phyloP scores from a whole-genome alignment of 257 asterid species.

The Salvia hispanica region DNA sequence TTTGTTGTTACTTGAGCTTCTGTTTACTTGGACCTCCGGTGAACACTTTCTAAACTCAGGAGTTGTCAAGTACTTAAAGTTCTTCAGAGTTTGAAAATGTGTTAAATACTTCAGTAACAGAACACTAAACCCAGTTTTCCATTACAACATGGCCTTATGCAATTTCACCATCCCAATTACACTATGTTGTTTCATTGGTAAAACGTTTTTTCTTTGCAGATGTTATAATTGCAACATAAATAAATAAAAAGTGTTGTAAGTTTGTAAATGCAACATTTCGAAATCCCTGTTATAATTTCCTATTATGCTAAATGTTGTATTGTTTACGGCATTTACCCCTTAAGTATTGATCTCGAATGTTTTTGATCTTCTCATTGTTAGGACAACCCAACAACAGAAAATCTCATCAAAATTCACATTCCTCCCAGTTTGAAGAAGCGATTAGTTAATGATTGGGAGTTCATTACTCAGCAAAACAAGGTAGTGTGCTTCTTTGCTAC shows the following conservation, averaged over 20 bases:
- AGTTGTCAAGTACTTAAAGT: too few relatives aligned
- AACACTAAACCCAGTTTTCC: too few relatives aligned
- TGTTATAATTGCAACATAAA: neutral
- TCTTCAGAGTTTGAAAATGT: too few relatives aligned
- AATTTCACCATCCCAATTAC: too few relatives aligned
- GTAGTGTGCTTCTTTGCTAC: conserved; percentile 40
- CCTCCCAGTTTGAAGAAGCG: conserved; percentile 77
- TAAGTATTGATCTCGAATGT: conserved; percentile 20
- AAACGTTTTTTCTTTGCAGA: too few relatives aligned
- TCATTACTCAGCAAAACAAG: conserved; percentile 80
- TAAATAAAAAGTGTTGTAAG: neutral
- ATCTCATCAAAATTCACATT: conserved; percentile 65
- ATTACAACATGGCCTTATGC: too few relatives aligned
- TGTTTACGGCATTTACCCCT: neutral
- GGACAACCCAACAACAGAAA: conserved; percentile 60
- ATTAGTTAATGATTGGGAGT: conserved; percentile 84
- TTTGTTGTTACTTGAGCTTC: too few relatives aligned
- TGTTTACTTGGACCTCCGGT: too few relatives aligned
- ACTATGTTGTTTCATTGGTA: too few relatives aligned
- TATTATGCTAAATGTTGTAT: neutral
- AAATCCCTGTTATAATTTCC: neutral
- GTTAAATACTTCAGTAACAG: too few relatives aligned
- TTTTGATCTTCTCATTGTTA: conserved; percentile 34
- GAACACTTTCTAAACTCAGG: too few relatives aligned
- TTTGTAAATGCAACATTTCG: neutral